Evolutionary conservation across 352 stramenopile species (phyloP).

Genomic region (Phytopythium delawarense): DNA sequence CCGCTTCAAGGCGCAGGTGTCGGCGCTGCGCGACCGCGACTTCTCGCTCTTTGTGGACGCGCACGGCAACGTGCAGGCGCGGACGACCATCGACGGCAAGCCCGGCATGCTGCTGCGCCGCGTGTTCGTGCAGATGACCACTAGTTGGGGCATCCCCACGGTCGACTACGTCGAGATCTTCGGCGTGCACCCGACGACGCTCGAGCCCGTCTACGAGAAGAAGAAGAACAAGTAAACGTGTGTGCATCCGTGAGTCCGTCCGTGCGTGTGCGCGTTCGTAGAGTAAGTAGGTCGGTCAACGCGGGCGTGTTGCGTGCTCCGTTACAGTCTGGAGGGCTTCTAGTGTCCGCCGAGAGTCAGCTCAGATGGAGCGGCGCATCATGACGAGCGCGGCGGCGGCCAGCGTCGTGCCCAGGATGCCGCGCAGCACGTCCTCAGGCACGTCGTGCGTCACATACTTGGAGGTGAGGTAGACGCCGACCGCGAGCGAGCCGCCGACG

Average conservation of each 20-base stretch:
- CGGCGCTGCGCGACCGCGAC: conserved; percentile 71
- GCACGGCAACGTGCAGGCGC: conserved; percentile 50
- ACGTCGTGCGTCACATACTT: conserved; percentile 82
- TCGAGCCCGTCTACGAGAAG: conserved; percentile 75
- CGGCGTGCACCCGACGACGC: conserved; percentile 55
- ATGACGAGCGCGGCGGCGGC: conserved; percentile 69
- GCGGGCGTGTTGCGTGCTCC: neutral
- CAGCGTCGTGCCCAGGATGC: conserved; percentile 68
- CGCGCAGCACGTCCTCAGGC: conserved; percentile 66
- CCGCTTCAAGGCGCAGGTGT: conserved; percentile 42
- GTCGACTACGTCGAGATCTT: conserved; percentile 86
- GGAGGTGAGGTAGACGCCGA: conserved; percentile 71
- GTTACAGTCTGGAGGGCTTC: neutral
- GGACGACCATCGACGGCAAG: conserved; percentile 67
- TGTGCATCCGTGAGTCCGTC: neutral
- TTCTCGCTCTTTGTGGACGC: conserved; percentile 53
- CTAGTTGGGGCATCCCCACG: conserved; percentile 72
- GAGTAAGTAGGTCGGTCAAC: neutral
- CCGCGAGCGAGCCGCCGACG: conserved; percentile 58
- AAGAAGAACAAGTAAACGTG: conserved; percentile 64
- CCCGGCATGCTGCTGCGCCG: conserved; percentile 61
- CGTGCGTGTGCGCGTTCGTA: neutral
- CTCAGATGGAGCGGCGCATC: conserved; percentile 62
- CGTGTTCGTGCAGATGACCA: conserved; percentile 84
- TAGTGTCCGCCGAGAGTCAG: neutral